Evolutionary conservation across 73 alveolate species (phyloP).

Genomic region (Paramecium bursaria): DNA sequence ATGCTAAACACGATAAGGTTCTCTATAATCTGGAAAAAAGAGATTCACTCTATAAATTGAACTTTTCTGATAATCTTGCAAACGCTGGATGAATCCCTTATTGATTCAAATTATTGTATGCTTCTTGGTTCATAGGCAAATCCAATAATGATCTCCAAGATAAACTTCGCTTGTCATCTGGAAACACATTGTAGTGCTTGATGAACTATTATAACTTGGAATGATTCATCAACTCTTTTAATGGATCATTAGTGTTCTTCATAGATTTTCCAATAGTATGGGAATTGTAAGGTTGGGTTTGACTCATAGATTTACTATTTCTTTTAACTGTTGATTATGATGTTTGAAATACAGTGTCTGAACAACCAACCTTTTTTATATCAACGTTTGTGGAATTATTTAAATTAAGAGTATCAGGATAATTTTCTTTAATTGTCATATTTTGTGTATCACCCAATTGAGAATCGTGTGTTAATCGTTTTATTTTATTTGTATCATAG

Average conservation of each 20-base stretch:
- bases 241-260: slow-evolving; percentile 55
- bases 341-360: neutral
- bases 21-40: slow-evolving; percentile 70
- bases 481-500: slow-evolving; percentile 28
- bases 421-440: slow-evolving; percentile 22
- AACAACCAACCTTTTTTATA: slow-evolving; percentile 43
- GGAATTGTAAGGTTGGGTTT: slow-evolving; percentile 3
- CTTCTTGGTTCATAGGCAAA: slow-evolving; percentile 76
- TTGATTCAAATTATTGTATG: slow-evolving; percentile 58
- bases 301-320: slow-evolving; percentile 29
- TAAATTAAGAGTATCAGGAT: slow-evolving; percentile 47
- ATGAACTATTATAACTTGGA: slow-evolving; percentile 63
- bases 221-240: slow-evolving; percentile 34
- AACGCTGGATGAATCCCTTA: slow-evolving; percentile 77
- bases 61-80: slow-evolving; percentile 56
- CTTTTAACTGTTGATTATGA: slow-evolving; percentile 48
- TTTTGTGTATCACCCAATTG: neutral
- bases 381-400: slow-evolving; percentile 28
- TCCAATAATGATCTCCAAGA: slow-evolving; percentile 72
- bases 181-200: slow-evolving; percentile 74
- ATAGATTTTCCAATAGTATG: slow-evolving; percentile 17
- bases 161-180: slow-evolving; percentile 75
- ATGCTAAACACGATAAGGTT: slow-evolving; percentile 75
- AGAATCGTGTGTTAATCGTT: neutral
- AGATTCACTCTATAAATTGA: slow-evolving; percentile 63